Evolutionary conservation across 2,329 filamentous ascomycete genomes (phyloP).

Genomic region (Gnomoniopsis smithogilvyi): DNA sequence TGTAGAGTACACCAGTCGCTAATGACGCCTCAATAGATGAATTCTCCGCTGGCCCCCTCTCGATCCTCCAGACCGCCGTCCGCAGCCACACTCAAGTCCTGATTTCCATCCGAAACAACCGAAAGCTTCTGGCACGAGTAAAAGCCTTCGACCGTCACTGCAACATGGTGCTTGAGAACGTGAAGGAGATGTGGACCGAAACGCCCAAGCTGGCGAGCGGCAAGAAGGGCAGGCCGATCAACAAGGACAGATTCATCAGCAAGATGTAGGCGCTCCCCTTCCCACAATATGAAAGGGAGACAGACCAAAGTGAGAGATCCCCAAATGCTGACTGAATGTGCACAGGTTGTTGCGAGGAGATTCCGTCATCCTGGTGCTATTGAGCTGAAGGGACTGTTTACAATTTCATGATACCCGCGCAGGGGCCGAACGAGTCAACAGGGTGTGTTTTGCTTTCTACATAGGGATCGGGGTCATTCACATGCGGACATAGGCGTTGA

Average conservation of each 20-base stretch:
- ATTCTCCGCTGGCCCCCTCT: slow-evolving; percentile 58
- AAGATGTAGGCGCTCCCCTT: slow-evolving; percentile 67
- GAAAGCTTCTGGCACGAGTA: slow-evolving; percentile 93
- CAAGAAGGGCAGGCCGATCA: slow-evolving; percentile 85
- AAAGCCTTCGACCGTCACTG: slow-evolving; percentile 99
- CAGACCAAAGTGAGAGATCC: neutral
- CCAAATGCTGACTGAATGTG: slow-evolving; percentile 10
- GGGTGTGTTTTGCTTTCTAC: slow-evolving; percentile 18
- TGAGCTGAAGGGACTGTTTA: slow-evolving; percentile 53
- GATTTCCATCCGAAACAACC: slow-evolving; percentile 97
- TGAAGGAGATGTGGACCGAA: slow-evolving; percentile 99
- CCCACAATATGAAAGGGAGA: neutral
- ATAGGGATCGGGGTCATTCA: slow-evolving; percentile 18
- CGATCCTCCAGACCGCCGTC: slow-evolving; percentile 94
- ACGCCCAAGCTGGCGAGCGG: slow-evolving; percentile 78
- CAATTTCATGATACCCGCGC: slow-evolving; percentile 17
- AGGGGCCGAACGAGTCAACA: slow-evolving; percentile 12
- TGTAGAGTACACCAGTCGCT: slow-evolving; percentile 1
- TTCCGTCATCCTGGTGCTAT: slow-evolving; percentile 80
- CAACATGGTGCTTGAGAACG: slow-evolving; percentile 98
- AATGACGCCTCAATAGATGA: slow-evolving; percentile 43
- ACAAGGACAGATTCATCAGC: slow-evolving; percentile 98
- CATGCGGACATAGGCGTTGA: slow-evolving; percentile 20
- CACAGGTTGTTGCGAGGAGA: slow-evolving; percentile 80
- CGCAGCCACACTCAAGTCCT: slow-evolving; percentile 93